Conservation (phyloP, 768 basidiomycete species). For the Lenzites betulinus region DNA sequence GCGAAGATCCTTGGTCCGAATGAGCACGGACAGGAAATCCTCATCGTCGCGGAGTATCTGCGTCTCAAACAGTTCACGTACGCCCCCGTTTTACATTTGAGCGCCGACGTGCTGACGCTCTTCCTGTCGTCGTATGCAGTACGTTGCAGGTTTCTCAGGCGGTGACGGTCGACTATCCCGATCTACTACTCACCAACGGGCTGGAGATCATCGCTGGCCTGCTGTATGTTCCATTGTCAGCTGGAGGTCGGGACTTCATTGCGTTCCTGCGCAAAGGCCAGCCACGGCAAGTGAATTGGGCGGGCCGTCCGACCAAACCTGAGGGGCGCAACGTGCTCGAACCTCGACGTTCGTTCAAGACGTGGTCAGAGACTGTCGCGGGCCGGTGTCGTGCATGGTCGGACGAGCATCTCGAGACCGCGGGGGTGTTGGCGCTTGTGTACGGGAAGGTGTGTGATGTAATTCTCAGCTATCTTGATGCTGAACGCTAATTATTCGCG, state of each 20-base stretch:
- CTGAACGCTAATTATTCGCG: background rate
- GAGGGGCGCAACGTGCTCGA: conserved; percentile 50
- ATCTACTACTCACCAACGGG: conserved; percentile 60
- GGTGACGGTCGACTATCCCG: conserved; percentile 69
- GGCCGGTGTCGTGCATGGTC: conserved; percentile 74
- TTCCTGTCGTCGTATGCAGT: conserved; percentile 34
- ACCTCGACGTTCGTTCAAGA: conserved; percentile 78
- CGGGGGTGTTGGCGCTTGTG: conserved; percentile 74
- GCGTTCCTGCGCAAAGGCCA: conserved; percentile 80
- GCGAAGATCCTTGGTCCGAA: conserved; percentile 71
- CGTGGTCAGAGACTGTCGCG: conserved; percentile 74
- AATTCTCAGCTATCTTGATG: background rate
- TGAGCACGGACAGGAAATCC: conserved; percentile 72
- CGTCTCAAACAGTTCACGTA: conserved; percentile 71
- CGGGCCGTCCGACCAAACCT: conserved; percentile 67
- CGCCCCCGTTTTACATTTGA: conserved; percentile 28
- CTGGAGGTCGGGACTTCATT: conserved; percentile 76
- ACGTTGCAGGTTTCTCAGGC: conserved; percentile 71
- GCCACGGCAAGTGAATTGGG: conserved; percentile 72
- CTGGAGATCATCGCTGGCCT: conserved; percentile 71
- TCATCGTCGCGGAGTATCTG: conserved; percentile 80
- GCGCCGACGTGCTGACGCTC: background rate
- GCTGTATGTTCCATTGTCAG: conserved; percentile 74
- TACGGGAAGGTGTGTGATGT: conserved; percentile 60
- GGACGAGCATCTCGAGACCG: conserved; percentile 82